These are phyloP conservation scores for Pyrus communis DNA, from an alignment of 306 rosid genomes.

Conservation along the genomic window DNA sequence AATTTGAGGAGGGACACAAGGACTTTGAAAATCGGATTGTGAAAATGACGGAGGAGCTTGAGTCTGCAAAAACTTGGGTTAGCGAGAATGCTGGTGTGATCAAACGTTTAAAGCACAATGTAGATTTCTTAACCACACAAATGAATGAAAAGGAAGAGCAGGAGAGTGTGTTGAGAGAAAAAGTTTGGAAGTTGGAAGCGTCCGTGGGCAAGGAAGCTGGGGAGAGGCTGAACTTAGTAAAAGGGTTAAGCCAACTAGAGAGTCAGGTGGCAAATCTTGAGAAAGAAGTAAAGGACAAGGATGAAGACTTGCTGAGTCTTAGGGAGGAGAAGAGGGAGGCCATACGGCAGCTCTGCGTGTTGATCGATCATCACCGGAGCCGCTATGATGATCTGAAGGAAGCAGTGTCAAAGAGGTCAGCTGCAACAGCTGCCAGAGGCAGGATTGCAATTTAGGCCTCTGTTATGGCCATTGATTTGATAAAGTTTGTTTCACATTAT, in stretches of 20 bases:
- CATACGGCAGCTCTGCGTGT: conserved; percentile 64
- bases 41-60: conserved; percentile 31
- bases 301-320: conserved; percentile 40
- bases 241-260: conserved; percentile 41
- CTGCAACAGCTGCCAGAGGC: not conserved
- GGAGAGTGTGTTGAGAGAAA: conserved; percentile 39
- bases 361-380: conserved; percentile 56
- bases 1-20: conserved; percentile 29
- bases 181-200: conserved; percentile 52
- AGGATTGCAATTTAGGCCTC: conserved; percentile 10
- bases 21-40: conserved; percentile 17
- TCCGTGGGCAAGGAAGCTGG: conserved; percentile 48
- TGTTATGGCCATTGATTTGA: not conserved
- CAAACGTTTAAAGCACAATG: conserved; percentile 17
- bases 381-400: conserved; percentile 41
- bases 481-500: not conserved
- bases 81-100: conserved; percentile 27
- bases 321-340: conserved; percentile 73
- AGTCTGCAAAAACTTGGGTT: conserved; percentile 38
- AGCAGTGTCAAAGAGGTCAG: conserved; percentile 15
- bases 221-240: conserved; percentile 47
- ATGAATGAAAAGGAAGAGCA: conserved; percentile 45
- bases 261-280: conserved; percentile 43
- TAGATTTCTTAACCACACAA: conserved; percentile 14
- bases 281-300: conserved; percentile 41